phyloP scores from a whole-genome alignment of 495 filamentous ascomycete genomes.

The Lasiosphaeria hispida region DNA sequence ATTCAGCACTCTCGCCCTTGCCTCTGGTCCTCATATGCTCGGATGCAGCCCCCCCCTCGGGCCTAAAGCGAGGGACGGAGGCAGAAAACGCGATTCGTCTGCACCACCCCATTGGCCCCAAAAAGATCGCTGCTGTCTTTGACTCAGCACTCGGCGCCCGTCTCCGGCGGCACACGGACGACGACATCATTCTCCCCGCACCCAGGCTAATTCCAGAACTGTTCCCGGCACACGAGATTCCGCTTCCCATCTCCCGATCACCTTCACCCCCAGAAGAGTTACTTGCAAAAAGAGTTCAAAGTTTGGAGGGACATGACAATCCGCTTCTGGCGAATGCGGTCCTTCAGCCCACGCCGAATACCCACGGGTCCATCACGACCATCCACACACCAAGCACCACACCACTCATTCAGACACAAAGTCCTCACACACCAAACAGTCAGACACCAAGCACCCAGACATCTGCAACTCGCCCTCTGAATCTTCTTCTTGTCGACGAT shows the following conservation, averaged over 20 bases:
- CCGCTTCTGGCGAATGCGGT: too few relatives aligned
- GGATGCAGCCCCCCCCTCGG: conserved; percentile 8
- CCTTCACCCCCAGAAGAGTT: too few relatives aligned
- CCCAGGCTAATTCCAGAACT: background rate
- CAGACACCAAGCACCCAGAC: conserved; percentile 32
- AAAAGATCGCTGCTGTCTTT: conserved; percentile 18
- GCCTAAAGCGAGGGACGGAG: conserved; percentile 1
- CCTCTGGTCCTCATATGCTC: conserved; percentile 26
- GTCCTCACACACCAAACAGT: background rate
- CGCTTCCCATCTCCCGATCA: too few relatives aligned
- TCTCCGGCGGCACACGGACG: conserved; percentile 22
- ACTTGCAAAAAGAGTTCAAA: too few relatives aligned
- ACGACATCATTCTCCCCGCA: too few relatives aligned
- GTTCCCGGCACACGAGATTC: too few relatives aligned
- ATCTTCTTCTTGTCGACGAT: conserved; percentile 68
- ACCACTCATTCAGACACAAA: background rate
- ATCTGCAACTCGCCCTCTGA: conserved; percentile 15
- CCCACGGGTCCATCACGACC: too few relatives aligned
- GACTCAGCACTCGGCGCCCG: conserved; percentile 2
- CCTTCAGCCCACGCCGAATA: too few relatives aligned
- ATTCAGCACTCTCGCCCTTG: background rate
- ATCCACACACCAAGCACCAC: background rate
- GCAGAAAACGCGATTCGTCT: conserved; percentile 17
- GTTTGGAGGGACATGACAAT: too few relatives aligned
- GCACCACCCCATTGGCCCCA: conserved; percentile 25